A percentile compares a stretch with the other conserved stretches of the same genome.
phyloP scores from a whole-genome alignment of 192 early-diverging fungal species.

The Backusella liffmaniae region DNA sequence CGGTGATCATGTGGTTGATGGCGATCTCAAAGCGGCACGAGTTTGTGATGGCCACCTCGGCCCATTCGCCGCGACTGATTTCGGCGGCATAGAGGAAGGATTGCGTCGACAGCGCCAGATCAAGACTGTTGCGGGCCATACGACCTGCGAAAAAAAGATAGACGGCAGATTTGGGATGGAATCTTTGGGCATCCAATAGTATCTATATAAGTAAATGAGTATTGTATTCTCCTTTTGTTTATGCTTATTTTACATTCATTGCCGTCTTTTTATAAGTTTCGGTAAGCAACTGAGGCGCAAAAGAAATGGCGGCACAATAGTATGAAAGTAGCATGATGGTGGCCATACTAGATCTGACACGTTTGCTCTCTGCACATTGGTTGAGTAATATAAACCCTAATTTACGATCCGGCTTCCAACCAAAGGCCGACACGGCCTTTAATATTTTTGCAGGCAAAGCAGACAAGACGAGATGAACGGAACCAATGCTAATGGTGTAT shows the following conservation, averaged over 20 bases:
- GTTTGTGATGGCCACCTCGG: conserved; percentile 42
- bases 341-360: conserved; percentile 48
- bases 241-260: conserved; percentile 20
- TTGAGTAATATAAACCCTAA: conserved; percentile 47
- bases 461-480: conserved; percentile 46
- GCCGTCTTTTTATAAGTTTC: conserved; percentile 39
- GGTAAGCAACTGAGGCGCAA: conserved; percentile 46
- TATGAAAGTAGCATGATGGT: conserved; percentile 48
- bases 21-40: conserved; percentile 50
- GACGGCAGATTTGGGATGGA: conserved; percentile 49
- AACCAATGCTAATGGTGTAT: conserved; percentile 25
- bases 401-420: conserved; percentile 45
- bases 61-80: conserved; percentile 35
- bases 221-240: too few species aligned
- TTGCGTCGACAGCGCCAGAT: conserved; percentile 32
- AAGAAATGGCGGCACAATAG: conserved; percentile 48
- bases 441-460: conserved; percentile 46
- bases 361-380: conserved; percentile 40
- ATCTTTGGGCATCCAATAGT: conserved; percentile 42
- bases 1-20: conserved; percentile 44
- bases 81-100: conserved; percentile 38
- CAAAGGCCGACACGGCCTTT: conserved; percentile 46
- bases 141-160: conserved; percentile 52
- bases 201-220: conserved; percentile 14
- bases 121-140: conserved; percentile 35